Conservation (phyloP, 78 protist genomes). For the slime mould (Dictyostelium discoideum) region DNA sequence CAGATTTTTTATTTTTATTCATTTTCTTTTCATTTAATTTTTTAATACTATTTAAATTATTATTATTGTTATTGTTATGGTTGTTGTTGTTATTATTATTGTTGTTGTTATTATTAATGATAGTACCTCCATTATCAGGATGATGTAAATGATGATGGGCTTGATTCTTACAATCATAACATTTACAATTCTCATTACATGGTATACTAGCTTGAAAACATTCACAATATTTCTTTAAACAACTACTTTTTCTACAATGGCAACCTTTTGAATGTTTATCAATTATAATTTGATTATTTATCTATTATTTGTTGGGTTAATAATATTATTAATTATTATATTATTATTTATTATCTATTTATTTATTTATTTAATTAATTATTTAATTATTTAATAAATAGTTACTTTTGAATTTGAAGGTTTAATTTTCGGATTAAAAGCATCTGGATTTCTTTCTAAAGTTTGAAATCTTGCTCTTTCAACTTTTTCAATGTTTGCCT, state of each 20-base stretch:
- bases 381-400: background rate
- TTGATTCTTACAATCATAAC: constrained; percentile 76
- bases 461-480: constrained; percentile 70
- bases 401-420: background rate
- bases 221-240: constrained; percentile 94
- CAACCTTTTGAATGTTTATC: constrained; percentile 88
- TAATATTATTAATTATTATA: too few species aligned
- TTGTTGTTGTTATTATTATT: background rate
- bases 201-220: constrained; percentile 90
- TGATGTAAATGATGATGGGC: background rate
- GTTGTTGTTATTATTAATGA: background rate
- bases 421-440: constrained; percentile 87
- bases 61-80: background rate
- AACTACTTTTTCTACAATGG: constrained; percentile 87
- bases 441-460: constrained; percentile 87
- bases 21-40: background rate
- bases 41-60: background rate
- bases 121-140: background rate
- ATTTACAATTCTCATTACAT: constrained; percentile 82
- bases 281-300: background rate
- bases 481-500: constrained; percentile 71
- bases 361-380: background rate
- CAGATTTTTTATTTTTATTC: background rate
- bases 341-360: background rate
- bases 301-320: background rate